Evolutionary conservation across 1,139 yeast genomes (phyloP).

Genomic region (Hansenula sp.): DNA sequence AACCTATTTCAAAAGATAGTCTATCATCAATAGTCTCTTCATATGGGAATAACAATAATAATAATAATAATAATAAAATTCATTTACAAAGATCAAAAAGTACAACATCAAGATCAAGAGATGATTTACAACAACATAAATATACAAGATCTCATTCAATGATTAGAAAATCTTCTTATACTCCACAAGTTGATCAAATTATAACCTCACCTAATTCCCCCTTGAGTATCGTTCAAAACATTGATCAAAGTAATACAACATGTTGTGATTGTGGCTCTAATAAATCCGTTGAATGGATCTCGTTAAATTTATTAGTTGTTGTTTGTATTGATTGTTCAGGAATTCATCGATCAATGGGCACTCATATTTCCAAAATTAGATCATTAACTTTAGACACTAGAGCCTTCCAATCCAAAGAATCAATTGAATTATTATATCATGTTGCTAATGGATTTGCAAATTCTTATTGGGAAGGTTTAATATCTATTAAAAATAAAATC

Average conservation of each 20-base stretch:
- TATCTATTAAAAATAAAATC: conserved; percentile 36
- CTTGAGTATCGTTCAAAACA: conserved; percentile 41
- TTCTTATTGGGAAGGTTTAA: conserved; percentile 47
- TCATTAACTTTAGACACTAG: conserved; percentile 69
- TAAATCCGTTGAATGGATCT: conserved; percentile 81
- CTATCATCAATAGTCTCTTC: not conserved
- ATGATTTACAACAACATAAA: not conserved
- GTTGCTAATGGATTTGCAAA: conserved; percentile 68
- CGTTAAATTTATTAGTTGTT: conserved; percentile 67
- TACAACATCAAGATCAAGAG: not conserved
- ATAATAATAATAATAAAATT: conserved; percentile 62
- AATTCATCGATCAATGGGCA: conserved; percentile 71
- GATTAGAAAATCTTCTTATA: conserved; percentile 1
- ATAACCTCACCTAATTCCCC: not conserved
- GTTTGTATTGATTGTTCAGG: conserved; percentile 83
- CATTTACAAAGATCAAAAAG: conserved; percentile 1
- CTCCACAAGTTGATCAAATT: conserved; percentile 9
- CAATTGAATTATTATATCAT: conserved; percentile 51
- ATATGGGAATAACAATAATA: conserved; percentile 50
- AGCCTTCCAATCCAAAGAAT: conserved; percentile 52
- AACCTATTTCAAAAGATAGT: conserved; percentile 2
- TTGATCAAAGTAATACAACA: conserved; percentile 51
- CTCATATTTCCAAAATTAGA: conserved; percentile 70
- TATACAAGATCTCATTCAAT: not conserved
- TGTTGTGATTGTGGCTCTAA: conserved; percentile 80